Conservation (phyloP, 495 filamentous ascomycete genomes). For the Neurospora tetrasperma region DNA sequence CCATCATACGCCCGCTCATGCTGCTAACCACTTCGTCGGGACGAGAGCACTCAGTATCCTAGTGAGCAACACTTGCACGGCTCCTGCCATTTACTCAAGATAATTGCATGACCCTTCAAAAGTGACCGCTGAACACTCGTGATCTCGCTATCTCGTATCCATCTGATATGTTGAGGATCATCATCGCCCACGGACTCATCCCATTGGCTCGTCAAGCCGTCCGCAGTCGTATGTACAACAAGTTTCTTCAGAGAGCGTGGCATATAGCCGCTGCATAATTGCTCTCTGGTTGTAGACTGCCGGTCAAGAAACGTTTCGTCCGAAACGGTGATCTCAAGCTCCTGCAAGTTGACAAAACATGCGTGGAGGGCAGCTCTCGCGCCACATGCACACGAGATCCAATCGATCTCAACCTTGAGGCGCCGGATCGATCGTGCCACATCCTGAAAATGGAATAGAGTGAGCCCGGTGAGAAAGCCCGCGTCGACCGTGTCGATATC, state of each 20-base stretch:
- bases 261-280: background rate
- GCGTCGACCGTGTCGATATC: background rate
- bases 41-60: too few relatives aligned
- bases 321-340: background rate
- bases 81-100: too few relatives aligned
- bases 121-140: too few relatives aligned
- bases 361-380: background rate
- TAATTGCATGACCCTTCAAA: too few relatives aligned
- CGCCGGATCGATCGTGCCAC: background rate
- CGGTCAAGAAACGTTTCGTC: background rate
- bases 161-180: background rate
- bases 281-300: background rate
- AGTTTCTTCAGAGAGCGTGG: background rate
- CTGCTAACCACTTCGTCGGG: too few relatives aligned
- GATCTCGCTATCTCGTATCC: background rate
- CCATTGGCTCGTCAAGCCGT: background rate
- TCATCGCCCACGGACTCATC: background rate
- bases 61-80: background rate
- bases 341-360: background rate
- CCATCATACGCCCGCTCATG: background rate
- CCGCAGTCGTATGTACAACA: background rate
- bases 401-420: background rate
- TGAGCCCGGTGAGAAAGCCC: background rate
- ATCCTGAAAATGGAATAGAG: rapidly evolving
- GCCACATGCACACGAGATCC: too few relatives aligned